A percentile compares a stretch with the other conserved stretches of the same genome.
Evolutionary conservation across 768 basidiomycete species (phyloP).

Genomic region (Hysterangium stoloniferum): DNA sequence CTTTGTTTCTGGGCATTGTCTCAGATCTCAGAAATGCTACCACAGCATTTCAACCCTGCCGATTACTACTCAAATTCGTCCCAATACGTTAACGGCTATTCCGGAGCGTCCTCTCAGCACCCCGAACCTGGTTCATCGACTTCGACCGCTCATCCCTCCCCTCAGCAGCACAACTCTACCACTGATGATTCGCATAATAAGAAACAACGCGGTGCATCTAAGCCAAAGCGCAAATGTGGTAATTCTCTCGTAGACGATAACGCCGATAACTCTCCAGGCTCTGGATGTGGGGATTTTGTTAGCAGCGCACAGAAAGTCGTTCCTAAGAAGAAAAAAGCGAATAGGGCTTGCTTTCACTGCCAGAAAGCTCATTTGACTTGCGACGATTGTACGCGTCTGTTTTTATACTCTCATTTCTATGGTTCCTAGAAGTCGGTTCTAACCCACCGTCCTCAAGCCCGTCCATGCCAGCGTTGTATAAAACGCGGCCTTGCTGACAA

Average conservation of each 20-base stretch:
- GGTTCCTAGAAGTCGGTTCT: constrained; percentile 17
- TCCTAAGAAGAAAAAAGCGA: constrained; percentile 93
- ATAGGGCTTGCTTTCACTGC: constrained; percentile 89
- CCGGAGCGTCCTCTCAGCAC: constrained; percentile 8
- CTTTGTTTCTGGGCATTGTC: neutral
- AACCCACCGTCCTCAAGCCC: constrained; percentile 54
- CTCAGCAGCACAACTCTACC: constrained; percentile 12
- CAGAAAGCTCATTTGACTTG: constrained; percentile 98
- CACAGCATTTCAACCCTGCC: constrained; percentile 9
- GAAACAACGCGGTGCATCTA: constrained; percentile 2
- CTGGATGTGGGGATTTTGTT: constrained; percentile 24
- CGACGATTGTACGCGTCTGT: constrained; percentile 73
- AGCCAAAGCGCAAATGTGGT: constrained; percentile 54
- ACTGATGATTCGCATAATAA: neutral
- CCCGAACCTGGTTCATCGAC: constrained; percentile 25
- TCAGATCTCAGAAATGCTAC: constrained; percentile 3
- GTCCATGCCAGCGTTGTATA: constrained; percentile 92
- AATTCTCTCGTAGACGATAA: constrained; percentile 51
- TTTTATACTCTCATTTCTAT: constrained; percentile 11
- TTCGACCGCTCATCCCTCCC: constrained; percentile 28
- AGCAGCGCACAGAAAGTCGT: constrained; percentile 57
- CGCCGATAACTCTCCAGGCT: constrained; percentile 29
- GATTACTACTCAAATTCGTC: constrained; percentile 7
- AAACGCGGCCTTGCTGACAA: constrained; percentile 86
- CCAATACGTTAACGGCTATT: constrained; percentile 7